Conservation (phyloP, 495 filamentous ascomycete species). For the Tetracladium marchalianum region DNA sequence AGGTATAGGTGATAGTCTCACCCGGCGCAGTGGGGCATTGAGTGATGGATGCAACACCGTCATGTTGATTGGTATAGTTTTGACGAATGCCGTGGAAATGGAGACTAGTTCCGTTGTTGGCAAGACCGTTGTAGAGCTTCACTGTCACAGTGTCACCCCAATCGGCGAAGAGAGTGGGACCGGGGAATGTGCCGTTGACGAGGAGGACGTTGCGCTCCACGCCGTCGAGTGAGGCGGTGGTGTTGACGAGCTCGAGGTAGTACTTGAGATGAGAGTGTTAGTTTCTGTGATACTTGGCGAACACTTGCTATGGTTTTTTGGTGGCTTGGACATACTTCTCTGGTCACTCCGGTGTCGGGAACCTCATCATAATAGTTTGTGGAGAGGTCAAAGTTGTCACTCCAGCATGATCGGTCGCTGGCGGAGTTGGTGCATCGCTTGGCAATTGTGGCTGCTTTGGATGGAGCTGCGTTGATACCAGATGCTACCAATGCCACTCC, state of each 20-base stretch:
- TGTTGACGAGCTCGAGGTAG: conserved; percentile 30
- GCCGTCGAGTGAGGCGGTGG: conserved; percentile 40
- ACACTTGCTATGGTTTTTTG: background rate
- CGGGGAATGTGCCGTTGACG: conserved; percentile 14
- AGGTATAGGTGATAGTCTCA: conserved; percentile 33
- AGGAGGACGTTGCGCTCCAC: conserved; percentile 24
- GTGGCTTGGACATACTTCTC: conserved; percentile 9
- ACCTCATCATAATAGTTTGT: conserved; percentile 41
- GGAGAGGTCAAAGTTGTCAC: conserved; percentile 35
- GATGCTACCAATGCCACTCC: conserved; percentile 1
- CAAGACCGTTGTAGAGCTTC: conserved; percentile 7
- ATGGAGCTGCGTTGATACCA: background rate
- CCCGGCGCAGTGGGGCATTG: conserved; percentile 58
- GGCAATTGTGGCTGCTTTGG: background rate
- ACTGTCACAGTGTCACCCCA: conserved; percentile 32
- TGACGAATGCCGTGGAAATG: conserved; percentile 62
- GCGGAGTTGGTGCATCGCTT: conserved; percentile 10
- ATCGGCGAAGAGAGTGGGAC: conserved; percentile 22
- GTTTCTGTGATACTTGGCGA: background rate
- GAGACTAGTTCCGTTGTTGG: conserved; percentile 23
- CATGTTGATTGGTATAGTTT: conserved; percentile 47
- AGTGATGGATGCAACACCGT: conserved; percentile 49
- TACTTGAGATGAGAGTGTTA: conserved; percentile 18
- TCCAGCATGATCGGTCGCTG: conserved; percentile 22
- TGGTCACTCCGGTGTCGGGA: conserved; percentile 36